Evolutionary conservation across 306 rosid species (phyloP), one percentile per base, ranked within the genome.

Genomic region (Trifolium dubium): DNA sequence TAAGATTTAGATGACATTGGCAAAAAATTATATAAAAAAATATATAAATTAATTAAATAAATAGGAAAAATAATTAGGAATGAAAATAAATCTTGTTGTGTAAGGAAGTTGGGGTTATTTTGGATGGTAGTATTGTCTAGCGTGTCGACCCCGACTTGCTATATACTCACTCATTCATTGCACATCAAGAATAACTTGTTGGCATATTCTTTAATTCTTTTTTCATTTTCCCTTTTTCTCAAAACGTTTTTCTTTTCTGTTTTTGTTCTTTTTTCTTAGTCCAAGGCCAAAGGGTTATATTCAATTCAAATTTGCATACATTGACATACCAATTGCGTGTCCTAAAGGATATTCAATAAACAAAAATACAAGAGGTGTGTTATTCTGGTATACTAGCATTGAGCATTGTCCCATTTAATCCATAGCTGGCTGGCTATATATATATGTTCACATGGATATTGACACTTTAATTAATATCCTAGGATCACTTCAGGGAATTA

Each of bases 171-270:
- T 11, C 39, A 12, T 58, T 58, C 39, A 58, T 29, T 58, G 64
- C 39, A 58, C 64, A 29, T 56, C 6, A 11, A 28, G 43, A 60
- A 60, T 60, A 60, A 60, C 7, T 1, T 14, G 6, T 60, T 60
- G 43, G 66, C 66, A 60, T 60, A 60, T 60, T 60, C 65, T 60
- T 60, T 2, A 59, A 59, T 59, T 31, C 65, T 59, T 59, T 30
- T 55, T 23, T 23, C 62, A 31, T 30, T 59, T 30, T n/a, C 17
- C 15, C n/a, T 59, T 29, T 58, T 58, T 58, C 17, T 29, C 39
- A 13, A 58, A 50, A 50, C 56, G 56, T 50, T 50, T 50, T 50
- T 50, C 56, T 50, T 51, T 15, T 51, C 10, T 5, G 29, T 51
- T 51, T 53, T 56, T 56, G 0, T 13, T 59, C 8, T 59, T 13